Evolutionary conservation across 805 yeast species (phyloP).

Genomic region (Kodamaea laetipori): DNA sequence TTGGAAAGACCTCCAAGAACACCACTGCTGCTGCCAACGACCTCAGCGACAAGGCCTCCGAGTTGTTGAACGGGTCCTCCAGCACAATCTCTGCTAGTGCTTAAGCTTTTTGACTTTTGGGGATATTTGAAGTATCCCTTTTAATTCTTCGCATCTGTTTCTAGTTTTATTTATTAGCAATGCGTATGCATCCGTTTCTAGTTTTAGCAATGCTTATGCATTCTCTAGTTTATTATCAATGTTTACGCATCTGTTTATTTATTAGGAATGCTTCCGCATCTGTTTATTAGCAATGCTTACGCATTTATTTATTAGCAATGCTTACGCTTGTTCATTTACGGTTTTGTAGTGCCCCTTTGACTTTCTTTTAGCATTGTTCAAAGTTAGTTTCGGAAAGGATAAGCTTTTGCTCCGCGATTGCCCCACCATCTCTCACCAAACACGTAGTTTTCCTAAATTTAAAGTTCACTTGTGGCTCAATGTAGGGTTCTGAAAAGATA

Average conservation of each 20-base stretch:
- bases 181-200: too few relatives aligned
- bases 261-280: too few relatives aligned
- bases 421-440: too few relatives aligned
- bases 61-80: conserved; percentile 18
- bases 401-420: background rate
- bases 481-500: too few relatives aligned
- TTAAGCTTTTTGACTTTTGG: conserved; percentile 7
- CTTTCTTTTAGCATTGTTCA: background rate
- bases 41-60: conserved; percentile 14
- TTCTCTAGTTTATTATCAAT: too few relatives aligned
- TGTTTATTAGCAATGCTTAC: too few relatives aligned
- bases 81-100: conserved; percentile 19
- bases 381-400: background rate
- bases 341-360: background rate
- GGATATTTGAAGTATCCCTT: conserved; percentile 3
- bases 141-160: conserved; percentile 4
- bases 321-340: background rate
- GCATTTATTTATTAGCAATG: conserved; percentile 8
- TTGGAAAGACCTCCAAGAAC: conserved; percentile 6
- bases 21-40: conserved; percentile 11
- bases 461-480: too few relatives aligned
- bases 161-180: conserved; percentile 6
- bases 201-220: too few relatives aligned
- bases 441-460: background rate
- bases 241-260: too few relatives aligned